A percentile compares a stretch with the other conserved stretches of the same genome.
These are phyloP conservation scores for Stenogyne calaminthoides DNA, from an alignment of 305 asterid genomes.

Conservation along the genomic window DNA sequence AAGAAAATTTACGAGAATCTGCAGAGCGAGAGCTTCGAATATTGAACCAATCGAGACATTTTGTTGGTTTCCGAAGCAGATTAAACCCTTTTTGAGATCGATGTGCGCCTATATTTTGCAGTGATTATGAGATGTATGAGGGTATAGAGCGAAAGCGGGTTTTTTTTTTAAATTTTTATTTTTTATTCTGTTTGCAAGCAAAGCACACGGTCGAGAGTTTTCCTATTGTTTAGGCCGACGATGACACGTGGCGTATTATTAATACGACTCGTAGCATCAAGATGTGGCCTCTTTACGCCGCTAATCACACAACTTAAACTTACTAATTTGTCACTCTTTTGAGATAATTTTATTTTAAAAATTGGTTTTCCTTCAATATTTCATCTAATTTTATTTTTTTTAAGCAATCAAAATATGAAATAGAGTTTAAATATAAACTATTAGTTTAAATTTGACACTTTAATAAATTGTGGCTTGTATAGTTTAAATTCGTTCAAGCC, in stretches of 20 bases:
- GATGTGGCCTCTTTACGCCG: slow-evolving; percentile 45
- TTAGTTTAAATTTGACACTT: too few species aligned
- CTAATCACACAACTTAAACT: too few species aligned
- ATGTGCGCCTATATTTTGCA: background rate
- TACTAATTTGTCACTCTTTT: too few species aligned
- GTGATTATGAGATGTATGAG: background rate
- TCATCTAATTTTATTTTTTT: too few species aligned
- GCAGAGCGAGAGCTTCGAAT: slow-evolving; percentile 42
- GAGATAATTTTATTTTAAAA: background rate
- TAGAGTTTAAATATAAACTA: too few species aligned
- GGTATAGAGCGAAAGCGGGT: background rate
- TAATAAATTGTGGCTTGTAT: too few species aligned
- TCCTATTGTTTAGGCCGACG: background rate
- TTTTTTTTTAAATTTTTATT: background rate
- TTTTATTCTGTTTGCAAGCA: background rate
- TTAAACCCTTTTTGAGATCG: slow-evolving; percentile 24
- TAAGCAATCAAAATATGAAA: too few species aligned
- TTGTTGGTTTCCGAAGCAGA: slow-evolving; percentile 6
- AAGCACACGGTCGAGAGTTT: background rate
- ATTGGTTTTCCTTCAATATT: too few species aligned
- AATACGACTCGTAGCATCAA: slow-evolving; percentile 28
- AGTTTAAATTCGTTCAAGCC: too few species aligned
- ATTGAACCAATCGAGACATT: slow-evolving; percentile 60
- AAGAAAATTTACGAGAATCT: slow-evolving; percentile 44
- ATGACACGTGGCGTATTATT: slow-evolving; percentile 36